Evolutionary conservation across 2,329 filamentous ascomycete genomes (phyloP).

Genomic region (Fusarium sp.): DNA sequence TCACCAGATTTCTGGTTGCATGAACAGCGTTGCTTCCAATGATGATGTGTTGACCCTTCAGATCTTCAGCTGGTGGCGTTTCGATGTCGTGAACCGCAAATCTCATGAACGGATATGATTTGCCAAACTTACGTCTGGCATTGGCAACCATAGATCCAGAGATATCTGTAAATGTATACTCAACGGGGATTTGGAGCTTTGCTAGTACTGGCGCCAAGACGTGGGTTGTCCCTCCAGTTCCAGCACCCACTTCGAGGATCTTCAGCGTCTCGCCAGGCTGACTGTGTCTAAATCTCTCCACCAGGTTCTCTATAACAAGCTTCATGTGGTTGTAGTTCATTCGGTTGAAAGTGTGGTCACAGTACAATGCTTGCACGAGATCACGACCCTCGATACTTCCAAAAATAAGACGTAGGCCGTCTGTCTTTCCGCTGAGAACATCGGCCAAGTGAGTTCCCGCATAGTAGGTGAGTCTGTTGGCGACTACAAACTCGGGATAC

Average conservation of each 20-base stretch:
- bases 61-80: neutral
- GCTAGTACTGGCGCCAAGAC: neutral
- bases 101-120: neutral
- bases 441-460: neutral
- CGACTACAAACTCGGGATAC: neutral
- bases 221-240: neutral
- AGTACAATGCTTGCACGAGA: neutral
- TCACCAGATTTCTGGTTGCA: neutral
- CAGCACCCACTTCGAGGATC: neutral
- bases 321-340: neutral
- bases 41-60: neutral
- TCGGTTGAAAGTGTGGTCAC: neutral
- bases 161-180: neutral
- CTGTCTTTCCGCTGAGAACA: neutral
- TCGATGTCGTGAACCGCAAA: neutral
- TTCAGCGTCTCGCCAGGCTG: neutral
- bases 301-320: neutral
- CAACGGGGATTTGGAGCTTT: neutral
- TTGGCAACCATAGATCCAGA: neutral
- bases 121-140: neutral
- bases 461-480: neutral
- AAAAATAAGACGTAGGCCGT: neutral
- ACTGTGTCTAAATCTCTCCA: neutral
- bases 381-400: neutral
- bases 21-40: slow-evolving; percentile 7